Evolutionary conservation across 352 stramenopile genomes (phyloP).

Genomic region (Phytophthora pinifolia): DNA sequence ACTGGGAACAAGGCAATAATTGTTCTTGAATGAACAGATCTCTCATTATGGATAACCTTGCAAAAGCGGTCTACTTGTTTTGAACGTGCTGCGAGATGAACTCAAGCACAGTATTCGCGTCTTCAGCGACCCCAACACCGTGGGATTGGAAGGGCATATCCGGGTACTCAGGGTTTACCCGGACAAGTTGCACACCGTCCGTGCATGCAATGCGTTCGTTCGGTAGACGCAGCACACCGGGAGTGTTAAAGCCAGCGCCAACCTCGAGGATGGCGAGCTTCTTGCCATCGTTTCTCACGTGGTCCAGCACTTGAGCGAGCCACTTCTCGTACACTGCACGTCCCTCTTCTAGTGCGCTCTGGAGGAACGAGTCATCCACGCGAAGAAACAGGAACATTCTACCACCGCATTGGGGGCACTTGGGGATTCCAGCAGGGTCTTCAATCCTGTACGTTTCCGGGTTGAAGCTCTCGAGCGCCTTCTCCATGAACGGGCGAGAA

Average conservation of each 20-base stretch:
- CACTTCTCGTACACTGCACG: constrained; percentile 43
- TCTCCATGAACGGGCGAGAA: constrained; percentile 54
- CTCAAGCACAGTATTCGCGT: constrained; percentile 48
- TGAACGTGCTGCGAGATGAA: constrained; percentile 28
- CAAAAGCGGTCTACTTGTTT: constrained; percentile 2
- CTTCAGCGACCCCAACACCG: constrained; percentile 42
- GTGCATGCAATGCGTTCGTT: constrained; percentile 49
- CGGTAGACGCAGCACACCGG: constrained; percentile 53
- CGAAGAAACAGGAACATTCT: constrained; percentile 54
- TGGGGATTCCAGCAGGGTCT: constrained; percentile 46
- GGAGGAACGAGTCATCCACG: constrained; percentile 50
- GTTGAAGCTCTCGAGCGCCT: constrained; percentile 51
- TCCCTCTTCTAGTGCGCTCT: constrained; percentile 39
- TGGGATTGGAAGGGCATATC: constrained; percentile 59
- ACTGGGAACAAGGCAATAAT: background rate
- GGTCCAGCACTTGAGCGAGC: constrained; percentile 30
- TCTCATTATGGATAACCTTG: constrained; percentile 10
- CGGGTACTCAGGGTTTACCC: constrained; percentile 53
- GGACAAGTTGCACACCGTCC: constrained; percentile 51
- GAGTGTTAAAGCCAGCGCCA: constrained; percentile 74
- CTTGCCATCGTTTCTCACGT: constrained; percentile 39
- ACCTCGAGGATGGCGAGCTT: constrained; percentile 74
- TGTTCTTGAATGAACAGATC: constrained; percentile 11
- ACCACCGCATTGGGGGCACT: constrained; percentile 52
- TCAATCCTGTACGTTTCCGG: constrained; percentile 55